phyloP scores from a whole-genome alignment of 495 filamentous ascomycete species.

The Cercophora samala region DNA sequence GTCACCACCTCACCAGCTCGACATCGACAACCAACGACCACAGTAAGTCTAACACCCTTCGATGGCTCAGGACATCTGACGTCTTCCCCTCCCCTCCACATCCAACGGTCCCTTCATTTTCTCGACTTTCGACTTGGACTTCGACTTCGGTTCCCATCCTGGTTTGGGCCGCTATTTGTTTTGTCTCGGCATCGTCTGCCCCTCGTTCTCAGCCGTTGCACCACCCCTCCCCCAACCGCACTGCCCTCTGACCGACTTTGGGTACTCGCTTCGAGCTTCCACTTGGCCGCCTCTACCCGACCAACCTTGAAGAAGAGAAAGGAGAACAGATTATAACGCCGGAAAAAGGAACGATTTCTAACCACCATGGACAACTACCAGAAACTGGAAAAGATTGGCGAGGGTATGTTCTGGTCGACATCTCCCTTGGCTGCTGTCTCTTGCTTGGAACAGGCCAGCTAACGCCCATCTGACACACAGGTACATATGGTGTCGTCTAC shows the following conservation, averaged over 20 bases:
- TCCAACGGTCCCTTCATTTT: slow-evolving; percentile 4
- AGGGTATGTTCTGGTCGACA: slow-evolving; percentile 58
- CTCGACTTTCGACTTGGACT: neutral
- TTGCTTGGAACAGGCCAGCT: slow-evolving; percentile 1
- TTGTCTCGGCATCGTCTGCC: slow-evolving; percentile 18
- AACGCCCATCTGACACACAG: slow-evolving; percentile 39
- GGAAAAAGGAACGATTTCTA: neutral
- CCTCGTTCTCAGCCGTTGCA: slow-evolving; percentile 18
- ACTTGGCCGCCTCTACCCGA: slow-evolving; percentile 5
- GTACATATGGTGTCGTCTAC: slow-evolving; percentile 91
- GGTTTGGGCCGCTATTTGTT: slow-evolving; percentile 16
- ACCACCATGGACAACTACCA: slow-evolving; percentile 93
- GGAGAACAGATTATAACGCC: neutral
- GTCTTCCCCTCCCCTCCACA: slow-evolving; percentile 12
- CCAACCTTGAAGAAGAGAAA: neutral
- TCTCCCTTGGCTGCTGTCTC: neutral
- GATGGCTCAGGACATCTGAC: slow-evolving; percentile 15
- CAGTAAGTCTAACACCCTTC: slow-evolving; percentile 20
- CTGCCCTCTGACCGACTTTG: slow-evolving; percentile 1
- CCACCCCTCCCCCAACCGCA: neutral
- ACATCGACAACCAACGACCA: neutral
- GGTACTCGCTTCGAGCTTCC: neutral
- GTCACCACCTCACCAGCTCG: neutral
- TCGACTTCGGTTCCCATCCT: neutral
- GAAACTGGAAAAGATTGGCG: slow-evolving; percentile 99